Evolutionary conservation across 2,329 filamentous ascomycete species (phyloP), one percentile per base, ranked within the genome.

Genomic region (Xylariaceae sp.): DNA sequence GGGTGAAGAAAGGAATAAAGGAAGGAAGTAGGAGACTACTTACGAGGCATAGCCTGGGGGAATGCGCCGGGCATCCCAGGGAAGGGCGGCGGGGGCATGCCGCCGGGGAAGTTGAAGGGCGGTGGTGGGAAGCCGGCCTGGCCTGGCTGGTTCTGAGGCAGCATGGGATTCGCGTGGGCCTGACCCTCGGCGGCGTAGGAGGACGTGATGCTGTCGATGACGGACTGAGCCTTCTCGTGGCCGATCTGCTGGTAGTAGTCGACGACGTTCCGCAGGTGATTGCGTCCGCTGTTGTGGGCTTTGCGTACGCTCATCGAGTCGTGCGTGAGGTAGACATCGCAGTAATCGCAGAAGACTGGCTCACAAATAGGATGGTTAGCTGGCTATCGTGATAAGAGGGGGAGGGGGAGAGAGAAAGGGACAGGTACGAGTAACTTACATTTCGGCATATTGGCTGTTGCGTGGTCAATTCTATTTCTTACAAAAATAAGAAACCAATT

Each of bases 251-350:
- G 93, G 76, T 99, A 99, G 79, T 99, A 99, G 73, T 97, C 93
- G 68, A 97, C 89, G 26, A 99, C 95, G 75, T 99, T 99, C 71
- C 95, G 90, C 61, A 99, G 79, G 73, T 99, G 95, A 79, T 99
- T 99, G 69, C 93, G 87, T 61, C 95, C 95, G 73, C 87, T 89
- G 81, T 99, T 99, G 78, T 99, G 95, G 48, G 95, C 95, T 80
- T 98, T 98, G 69, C 95, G 93, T 77, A 99, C 95, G 78, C 92
- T 96, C 93, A 98, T 98, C 44, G 92, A 96, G 83, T 99, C 95
- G 84, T 99, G 95, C 66, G 95, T 99, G 68, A 99, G 89, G 84
- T 99, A 99, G 76, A 99, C 95, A 89, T 99, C 95, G 85, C 95
- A 99, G 78, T 99, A 99, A 76, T 99, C 95, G 83, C 93, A 91